Evolutionary conservation across 129 eudicot genomes (phyloP), one percentile per base, ranked within the genome.

Genomic region (Calendula officinalis): DNA sequence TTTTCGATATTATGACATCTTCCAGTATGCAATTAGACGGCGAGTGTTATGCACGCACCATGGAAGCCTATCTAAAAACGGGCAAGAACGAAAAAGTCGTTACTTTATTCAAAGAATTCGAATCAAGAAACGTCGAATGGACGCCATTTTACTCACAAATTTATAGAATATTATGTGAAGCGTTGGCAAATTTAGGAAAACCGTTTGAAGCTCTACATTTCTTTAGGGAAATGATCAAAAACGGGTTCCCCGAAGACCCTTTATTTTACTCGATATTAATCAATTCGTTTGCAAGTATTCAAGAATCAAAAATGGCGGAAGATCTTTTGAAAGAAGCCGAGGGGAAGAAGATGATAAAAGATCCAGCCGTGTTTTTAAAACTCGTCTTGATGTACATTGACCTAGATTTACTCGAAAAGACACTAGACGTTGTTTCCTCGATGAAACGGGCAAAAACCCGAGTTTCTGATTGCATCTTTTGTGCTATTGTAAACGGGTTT

Each of bases 401-500:
- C 17, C 78, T 81, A 60, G 95, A 84, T 51, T 27, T 79, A 41
- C 53, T 88, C 56, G 98, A 92, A 22, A 88, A 62, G 42, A 88
- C 96, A 6, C 73, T 92, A 17, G 81, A 83, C 34, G 83, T 88
- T 30, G 89, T 86, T 66, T 63, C 79, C 4, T 60, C 56, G 0
- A 92, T 92, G 98, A 83, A 75, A 69, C 80, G 74, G 5, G 86
- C 53, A 17, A 75, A 80, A 32, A 62, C 83, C 6, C 67, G 68
- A 57, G 85, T 85, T 40, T 88, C 98, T 0, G 98, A 92, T 49
- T 92, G 98, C 77, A 83, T 92, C 30, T 92, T 85, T 32, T 92
- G 98, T 16, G 95, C 95, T 10, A 92, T 92, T 38, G 85, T 92
- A 6, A 92, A 92, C 60, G 98, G 96, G 43, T 88, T 68, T 45